These are phyloP conservation scores for Nemania bipapillata DNA, from an alignment of 2,329 filamentous ascomycete species.

Conservation along the genomic window DNA sequence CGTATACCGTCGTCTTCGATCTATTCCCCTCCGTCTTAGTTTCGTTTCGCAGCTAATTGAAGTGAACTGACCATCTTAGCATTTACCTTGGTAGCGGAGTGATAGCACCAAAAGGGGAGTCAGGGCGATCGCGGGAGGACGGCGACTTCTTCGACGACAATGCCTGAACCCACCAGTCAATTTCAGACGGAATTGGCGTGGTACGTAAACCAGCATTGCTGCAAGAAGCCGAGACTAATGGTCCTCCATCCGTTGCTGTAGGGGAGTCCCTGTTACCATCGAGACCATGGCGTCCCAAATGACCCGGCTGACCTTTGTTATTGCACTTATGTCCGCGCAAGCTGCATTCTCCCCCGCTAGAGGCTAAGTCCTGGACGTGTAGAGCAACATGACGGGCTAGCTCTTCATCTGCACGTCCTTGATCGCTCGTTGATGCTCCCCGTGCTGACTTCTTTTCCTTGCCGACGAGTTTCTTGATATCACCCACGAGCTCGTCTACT, in stretches of 20 bases:
- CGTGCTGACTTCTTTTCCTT: constrained; percentile 5
- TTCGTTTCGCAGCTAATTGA: background rate
- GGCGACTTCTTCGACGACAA: constrained; percentile 22
- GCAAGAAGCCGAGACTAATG: constrained; percentile 16
- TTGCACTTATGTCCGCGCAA: constrained; percentile 27
- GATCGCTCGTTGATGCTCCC: background rate
- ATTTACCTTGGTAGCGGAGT: constrained; percentile 27
- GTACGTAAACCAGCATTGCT: background rate
- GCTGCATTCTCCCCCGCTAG: constrained; percentile 25
- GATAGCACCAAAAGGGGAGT: constrained; percentile 15
- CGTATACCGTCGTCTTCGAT: constrained; percentile 31
- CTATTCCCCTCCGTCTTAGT: constrained; percentile 17
- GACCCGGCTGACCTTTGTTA: constrained; percentile 23
- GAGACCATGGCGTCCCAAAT: constrained; percentile 38
- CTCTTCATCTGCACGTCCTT: constrained; percentile 30
- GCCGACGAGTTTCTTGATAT: constrained; percentile 30
- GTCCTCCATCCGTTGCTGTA: constrained; percentile 30
- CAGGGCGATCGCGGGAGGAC: background rate
- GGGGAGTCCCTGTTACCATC: constrained; percentile 47
- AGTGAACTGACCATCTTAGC: background rate
- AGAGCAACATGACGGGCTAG: constrained; percentile 40
- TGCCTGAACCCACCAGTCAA: constrained; percentile 37
- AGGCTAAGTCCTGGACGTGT: constrained; percentile 39
- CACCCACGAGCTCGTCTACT: constrained; percentile 31
- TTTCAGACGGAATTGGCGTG: constrained; percentile 7